phyloP scores from a whole-genome alignment of 139 green algal species.

The Diplosphaera chodatii region DNA sequence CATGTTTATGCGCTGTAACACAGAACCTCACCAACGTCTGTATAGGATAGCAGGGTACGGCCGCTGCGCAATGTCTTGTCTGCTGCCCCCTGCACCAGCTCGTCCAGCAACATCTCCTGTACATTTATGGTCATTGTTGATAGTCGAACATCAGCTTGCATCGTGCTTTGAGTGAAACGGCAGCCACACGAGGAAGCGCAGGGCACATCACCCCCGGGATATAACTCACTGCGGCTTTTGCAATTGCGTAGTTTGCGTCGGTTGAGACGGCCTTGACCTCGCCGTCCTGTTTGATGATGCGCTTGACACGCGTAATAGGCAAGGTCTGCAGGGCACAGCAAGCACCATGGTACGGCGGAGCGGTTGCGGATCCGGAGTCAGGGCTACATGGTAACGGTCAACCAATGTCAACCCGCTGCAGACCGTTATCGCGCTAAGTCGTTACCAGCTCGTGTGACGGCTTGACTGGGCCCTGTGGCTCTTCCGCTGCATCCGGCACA shows the following conservation, averaged over 20 bases:
- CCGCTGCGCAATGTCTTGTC: neutral
- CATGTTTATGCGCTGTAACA: too few relatives aligned
- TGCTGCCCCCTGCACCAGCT: conserved; percentile 5
- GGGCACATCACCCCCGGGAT: too few relatives aligned
- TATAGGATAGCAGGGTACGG: conserved; percentile 7
- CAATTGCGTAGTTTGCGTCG: conserved; percentile 17
- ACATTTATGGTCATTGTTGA: neutral
- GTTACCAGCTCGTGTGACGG: neutral
- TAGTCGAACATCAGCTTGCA: neutral
- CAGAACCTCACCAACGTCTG: conserved; percentile 13
- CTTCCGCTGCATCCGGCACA: neutral
- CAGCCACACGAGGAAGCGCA: too few relatives aligned
- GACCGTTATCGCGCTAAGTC: neutral
- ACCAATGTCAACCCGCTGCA: neutral
- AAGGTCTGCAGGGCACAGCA: neutral
- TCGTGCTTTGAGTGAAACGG: neutral
- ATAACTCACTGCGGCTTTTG: conserved; percentile 13
- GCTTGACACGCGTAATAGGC: conserved; percentile 11
- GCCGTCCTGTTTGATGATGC: conserved; percentile 16
- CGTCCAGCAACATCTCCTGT: conserved; percentile 17
- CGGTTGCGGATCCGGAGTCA: neutral
- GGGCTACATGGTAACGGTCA: too few relatives aligned
- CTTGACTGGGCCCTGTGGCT: neutral
- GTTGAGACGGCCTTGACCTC: conserved; percentile 19
- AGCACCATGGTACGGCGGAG: neutral